These are phyloP conservation scores for Blastomyces percursus DNA, from an alignment of 2,329 filamentous ascomycete species.

Conservation along the genomic window DNA sequence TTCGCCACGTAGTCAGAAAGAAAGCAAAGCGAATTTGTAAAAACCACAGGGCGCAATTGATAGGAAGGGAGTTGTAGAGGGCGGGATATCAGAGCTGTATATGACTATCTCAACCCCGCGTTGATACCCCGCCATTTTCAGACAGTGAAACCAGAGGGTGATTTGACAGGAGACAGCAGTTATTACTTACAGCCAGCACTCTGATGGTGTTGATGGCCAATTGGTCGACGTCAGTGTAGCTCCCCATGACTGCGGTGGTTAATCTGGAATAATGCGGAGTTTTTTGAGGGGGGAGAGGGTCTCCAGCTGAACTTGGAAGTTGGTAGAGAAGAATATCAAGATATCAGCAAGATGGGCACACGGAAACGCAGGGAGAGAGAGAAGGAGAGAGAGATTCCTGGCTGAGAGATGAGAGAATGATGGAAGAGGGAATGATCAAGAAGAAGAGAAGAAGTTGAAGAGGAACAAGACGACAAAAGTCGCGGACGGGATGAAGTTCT, in stretches of 20 bases:
- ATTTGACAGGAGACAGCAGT: background rate
- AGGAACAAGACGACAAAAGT: background rate
- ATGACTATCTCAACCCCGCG: background rate
- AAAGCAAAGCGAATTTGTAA: background rate
- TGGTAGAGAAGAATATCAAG: background rate
- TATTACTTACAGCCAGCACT: slow-evolving; percentile 70
- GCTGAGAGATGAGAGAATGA: slow-evolving; percentile 15
- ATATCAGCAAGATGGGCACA: slow-evolving; percentile 9
- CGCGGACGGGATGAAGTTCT: background rate
- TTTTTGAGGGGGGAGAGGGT: too few species aligned
- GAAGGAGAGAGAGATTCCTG: slow-evolving; percentile 13
- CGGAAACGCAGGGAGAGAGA: slow-evolving; percentile 15
- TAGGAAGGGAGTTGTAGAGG: background rate
- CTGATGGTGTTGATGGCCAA: slow-evolving; percentile 98
- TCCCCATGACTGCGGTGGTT: slow-evolving; percentile 54
- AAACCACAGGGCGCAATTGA: background rate
- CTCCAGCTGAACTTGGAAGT: background rate
- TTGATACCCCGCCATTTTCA: background rate
- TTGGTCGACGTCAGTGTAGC: slow-evolving; percentile 72
- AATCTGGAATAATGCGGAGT: background rate
- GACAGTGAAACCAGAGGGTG: background rate
- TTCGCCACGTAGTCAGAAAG: background rate
- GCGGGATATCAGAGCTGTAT: background rate
- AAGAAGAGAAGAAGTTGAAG: background rate
- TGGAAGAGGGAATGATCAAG: slow-evolving; percentile 13